phyloP scores from a whole-genome alignment of 1,284 basidiomycete species.

The Macrocystidia cucumis region DNA sequence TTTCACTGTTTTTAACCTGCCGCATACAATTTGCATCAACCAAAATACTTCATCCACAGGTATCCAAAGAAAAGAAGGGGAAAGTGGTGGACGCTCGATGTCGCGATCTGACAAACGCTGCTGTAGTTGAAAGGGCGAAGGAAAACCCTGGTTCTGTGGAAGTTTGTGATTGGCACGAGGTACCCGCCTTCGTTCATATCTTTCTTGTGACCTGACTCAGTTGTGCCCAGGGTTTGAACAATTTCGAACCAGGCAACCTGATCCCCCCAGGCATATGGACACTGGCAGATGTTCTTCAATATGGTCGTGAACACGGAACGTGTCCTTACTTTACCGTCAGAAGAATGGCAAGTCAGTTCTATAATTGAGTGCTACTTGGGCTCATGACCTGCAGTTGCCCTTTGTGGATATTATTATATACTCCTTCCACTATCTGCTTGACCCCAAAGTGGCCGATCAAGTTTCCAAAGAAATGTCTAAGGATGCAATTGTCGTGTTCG shows the following conservation, averaged over 20 bases:
- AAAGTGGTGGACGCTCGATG: conserved; percentile 96
- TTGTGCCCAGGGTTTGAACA: conserved; percentile 30
- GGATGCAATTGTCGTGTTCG: conserved; percentile 98
- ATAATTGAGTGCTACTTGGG: conserved; percentile 1
- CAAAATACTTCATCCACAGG: conserved; percentile 34
- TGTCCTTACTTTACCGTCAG: conserved; percentile 98
- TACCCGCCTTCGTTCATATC: conserved; percentile 20
- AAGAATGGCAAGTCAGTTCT: conserved; percentile 68
- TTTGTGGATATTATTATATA: conserved; percentile 97
- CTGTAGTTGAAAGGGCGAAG: conserved; percentile 80
- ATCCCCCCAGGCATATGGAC: conserved; percentile 92
- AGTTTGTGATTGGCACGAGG: conserved; percentile 95
- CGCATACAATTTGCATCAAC: conserved; percentile 2
- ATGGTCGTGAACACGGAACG: conserved; percentile 79
- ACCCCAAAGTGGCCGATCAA: conserved; percentile 98
- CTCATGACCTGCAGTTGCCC: conserved; percentile 62
- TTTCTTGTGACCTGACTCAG: conserved; percentile 7
- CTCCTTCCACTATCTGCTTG: conserved; percentile 97
- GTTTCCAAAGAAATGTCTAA: conserved; percentile 97
- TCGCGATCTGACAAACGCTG: conserved; percentile 89
- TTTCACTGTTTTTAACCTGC: background rate
- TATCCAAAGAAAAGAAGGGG: conserved; percentile 96
- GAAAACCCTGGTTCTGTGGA: conserved; percentile 89
- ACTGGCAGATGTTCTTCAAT: conserved; percentile 87
- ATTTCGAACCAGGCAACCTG: conserved; percentile 79